Evolutionary conservation across 2,329 filamentous ascomycete genomes (phyloP).

Genomic region (Ophiostoma montium): DNA sequence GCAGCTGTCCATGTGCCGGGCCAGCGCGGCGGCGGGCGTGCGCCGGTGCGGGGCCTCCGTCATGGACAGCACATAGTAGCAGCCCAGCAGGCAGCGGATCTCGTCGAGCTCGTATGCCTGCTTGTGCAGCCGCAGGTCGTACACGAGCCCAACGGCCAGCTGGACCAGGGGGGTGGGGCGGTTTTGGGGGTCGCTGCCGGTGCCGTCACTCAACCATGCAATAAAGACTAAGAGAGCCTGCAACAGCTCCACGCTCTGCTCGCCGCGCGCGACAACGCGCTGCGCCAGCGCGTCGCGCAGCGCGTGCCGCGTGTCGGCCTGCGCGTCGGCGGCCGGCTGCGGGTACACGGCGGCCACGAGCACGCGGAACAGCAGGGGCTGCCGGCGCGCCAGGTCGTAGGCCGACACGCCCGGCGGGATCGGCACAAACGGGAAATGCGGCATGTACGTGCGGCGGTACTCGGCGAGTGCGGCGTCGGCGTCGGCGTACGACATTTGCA

Average conservation of each 20-base stretch:
- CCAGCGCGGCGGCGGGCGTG: conserved; percentile 20
- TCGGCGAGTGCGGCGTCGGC: conserved; percentile 20
- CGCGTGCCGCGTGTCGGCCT: conserved; percentile 22
- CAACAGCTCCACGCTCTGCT: conserved; percentile 23
- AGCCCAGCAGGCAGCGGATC: conserved; percentile 26
- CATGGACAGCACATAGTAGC: conserved; percentile 25
- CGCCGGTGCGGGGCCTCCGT: conserved; percentile 14
- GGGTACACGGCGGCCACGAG: conserved; percentile 23
- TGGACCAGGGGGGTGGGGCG: conserved; percentile 26
- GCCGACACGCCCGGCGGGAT: conserved; percentile 17
- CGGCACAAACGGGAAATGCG: conserved; percentile 26
- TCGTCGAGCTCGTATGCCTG: conserved; percentile 17
- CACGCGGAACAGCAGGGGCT: conserved; percentile 24
- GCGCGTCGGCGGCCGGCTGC: conserved; percentile 17
- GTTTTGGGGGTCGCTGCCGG: conserved; percentile 18
- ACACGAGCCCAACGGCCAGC: conserved; percentile 23
- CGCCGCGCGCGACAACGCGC: conserved; percentile 23
- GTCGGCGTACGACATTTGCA: conserved; percentile 21
- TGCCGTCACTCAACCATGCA: conserved; percentile 23
- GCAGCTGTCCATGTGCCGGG: conserved; percentile 21
- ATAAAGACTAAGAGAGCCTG: conserved; percentile 25
- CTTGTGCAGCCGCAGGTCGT: conserved; percentile 23
- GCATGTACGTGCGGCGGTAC: conserved; percentile 22
- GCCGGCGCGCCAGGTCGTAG: conserved; percentile 19
- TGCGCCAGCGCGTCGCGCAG: conserved; percentile 24